A percentile compares a stretch with the other conserved stretches of the same genome.
phyloP scores from a whole-genome alignment of 768 basidiomycete species.

The Auricularia sp. region DNA sequence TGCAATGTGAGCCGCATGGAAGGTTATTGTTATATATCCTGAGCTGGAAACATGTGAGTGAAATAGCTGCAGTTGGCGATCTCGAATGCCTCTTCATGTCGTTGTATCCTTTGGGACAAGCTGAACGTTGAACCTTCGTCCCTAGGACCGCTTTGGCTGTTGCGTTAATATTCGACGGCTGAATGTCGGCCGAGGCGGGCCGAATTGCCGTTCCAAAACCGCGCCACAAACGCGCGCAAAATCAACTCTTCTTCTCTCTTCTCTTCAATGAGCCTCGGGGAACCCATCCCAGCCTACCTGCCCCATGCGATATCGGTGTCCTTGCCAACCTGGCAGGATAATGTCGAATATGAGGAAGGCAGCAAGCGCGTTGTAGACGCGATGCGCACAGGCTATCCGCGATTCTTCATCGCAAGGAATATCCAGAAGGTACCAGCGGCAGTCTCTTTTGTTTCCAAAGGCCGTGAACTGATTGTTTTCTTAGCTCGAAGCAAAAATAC shows the following conservation, averaged over 20 bases:
- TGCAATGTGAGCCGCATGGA: too few species aligned
- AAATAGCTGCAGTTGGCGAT: too few species aligned
- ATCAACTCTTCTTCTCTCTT: neutral
- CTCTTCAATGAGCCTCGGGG: slow-evolving; percentile 4
- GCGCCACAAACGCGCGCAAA: neutral
- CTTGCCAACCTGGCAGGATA: slow-evolving; percentile 85
- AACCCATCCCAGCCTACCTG: slow-evolving; percentile 21
- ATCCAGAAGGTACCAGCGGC: slow-evolving; percentile 58
- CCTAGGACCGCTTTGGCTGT: too few species aligned
- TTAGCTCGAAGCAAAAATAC: slow-evolving; percentile 71
- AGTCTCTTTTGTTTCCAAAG: neutral
- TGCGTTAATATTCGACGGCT: neutral
- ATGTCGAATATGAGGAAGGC: slow-evolving; percentile 86
- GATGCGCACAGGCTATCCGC: slow-evolving; percentile 87
- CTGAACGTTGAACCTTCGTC: too few species aligned
- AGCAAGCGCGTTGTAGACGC: slow-evolving; percentile 64
- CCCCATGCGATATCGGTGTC: slow-evolving; percentile 94
- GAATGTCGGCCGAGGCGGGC: neutral
- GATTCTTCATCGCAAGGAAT: slow-evolving; percentile 85
- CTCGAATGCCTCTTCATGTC: too few species aligned
- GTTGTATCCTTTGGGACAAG: too few species aligned
- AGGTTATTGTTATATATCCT: too few species aligned
- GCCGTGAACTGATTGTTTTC: slow-evolving; percentile 1
- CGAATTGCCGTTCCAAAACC: neutral
- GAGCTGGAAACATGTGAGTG: too few species aligned